Base-by-base conservation (phyloP, 179 eudicot species). In the Carnegiea gigantea region DNA sequence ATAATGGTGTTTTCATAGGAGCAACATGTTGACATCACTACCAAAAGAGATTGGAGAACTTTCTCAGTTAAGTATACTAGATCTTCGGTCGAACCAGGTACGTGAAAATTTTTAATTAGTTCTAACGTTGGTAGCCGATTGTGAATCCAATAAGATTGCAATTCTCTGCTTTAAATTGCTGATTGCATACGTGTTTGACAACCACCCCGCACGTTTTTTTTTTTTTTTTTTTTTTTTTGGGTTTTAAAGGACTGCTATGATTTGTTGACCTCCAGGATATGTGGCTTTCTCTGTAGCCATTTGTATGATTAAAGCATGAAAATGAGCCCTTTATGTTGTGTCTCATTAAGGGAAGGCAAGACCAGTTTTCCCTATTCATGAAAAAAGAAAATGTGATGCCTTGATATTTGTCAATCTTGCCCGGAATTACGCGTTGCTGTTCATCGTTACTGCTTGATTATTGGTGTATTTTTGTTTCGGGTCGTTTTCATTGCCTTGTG, bases 41-140 rank as follows among this genome's bases (percentile, higher is more conserved):
- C 97, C 99, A 33, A 78, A 84, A 70, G 97, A 91, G 89, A 84
- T 95, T 44, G 94, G 98, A 78, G 90, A 88, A 80, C 92, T 96
- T 87, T 83, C 92, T 72, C 83, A 86, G 33, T 82, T 96, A 77
- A 98, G 99, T 85, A 91, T 93, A 68, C 88, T 96, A 30, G 98
- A 94, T 91, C 97, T 96, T 86, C 97, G 89, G 81, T 96, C 99
- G 80, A 96, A 96, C 83, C 92, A 92, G 98, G 99, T 93, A 76
- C 75, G 38, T 38, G 18, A 72, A 53, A 78, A 23, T 12, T 24
- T n/a, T 20, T 54, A 36, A 44, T 43, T 68, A 20, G 14, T 23
- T 6, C 54, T 13, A 9, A 24, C 40, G 59, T 0, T 57, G 62
- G n/a, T 0, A 15, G n/a, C 24, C 81, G 23, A 44, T 75, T 68